These are phyloP conservation scores for Musa schizocarpa DNA, from an alignment of 176 grass and related monocot genomes.

Conservation along the genomic window DNA sequence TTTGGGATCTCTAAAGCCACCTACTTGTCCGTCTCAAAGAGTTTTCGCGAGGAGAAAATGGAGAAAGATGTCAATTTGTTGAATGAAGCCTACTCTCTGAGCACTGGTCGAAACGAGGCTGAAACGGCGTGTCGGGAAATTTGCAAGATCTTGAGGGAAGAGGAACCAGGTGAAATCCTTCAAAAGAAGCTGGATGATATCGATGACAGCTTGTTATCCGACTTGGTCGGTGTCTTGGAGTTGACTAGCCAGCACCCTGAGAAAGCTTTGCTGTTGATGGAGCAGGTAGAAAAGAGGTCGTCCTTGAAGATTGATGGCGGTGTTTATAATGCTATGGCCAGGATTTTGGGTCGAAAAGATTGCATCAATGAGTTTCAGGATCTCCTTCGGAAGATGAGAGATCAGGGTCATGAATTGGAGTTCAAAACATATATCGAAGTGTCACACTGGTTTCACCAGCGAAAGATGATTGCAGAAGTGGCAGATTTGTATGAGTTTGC, in stretches of 20 bases:
- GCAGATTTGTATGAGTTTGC: conserved; percentile 56
- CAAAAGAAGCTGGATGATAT: conserved; percentile 27
- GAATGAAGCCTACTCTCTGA: conserved; percentile 31
- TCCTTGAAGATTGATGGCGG: conserved; percentile 22
- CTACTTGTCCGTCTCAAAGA: conserved; percentile 40
- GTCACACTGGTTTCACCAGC: conserved; percentile 33
- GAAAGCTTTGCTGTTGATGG: conserved; percentile 53
- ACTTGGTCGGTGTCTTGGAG: conserved; percentile 44
- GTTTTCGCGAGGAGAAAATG: conserved; percentile 35
- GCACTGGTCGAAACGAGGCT: conserved; percentile 30
- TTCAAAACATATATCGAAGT: conserved; percentile 40
- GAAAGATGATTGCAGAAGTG: conserved; percentile 39
- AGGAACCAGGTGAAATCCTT: conserved; percentile 27
- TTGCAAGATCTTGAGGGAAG: conserved; percentile 38
- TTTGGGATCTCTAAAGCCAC: conserved; percentile 54
- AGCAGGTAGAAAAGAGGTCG: conserved; percentile 39
- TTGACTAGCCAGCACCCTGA: conserved; percentile 31
- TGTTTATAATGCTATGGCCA: conserved; percentile 47
- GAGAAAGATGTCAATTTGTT: conserved; percentile 41
- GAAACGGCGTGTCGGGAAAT: conserved; percentile 23
- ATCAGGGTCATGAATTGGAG: conserved; percentile 41
- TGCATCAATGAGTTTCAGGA: conserved; percentile 45
- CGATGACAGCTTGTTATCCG: conserved; percentile 31
- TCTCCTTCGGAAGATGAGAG: conserved; percentile 45
- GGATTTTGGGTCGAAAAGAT: conserved; percentile 41